Percentiles rank a stretch among this genome's conserved stretches.
Conservation (phyloP, 2,329 filamentous ascomycete genomes). For the Falciphora oryzae region DNA sequence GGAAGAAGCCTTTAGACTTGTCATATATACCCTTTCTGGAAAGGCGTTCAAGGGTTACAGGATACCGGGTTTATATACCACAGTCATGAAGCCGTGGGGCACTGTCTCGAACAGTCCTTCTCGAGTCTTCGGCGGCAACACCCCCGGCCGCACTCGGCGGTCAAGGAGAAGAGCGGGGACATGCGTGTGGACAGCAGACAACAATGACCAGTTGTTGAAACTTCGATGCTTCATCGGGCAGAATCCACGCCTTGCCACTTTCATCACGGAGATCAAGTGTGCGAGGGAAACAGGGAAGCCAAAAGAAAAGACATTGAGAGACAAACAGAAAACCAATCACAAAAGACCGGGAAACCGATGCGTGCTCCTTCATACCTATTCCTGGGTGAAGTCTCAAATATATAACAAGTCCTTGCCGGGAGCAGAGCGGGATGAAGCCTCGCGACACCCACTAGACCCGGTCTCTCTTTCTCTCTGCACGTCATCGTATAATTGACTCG, state of each 20-base stretch:
- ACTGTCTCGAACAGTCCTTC: not conserved
- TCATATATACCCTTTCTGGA: conserved; percentile 14
- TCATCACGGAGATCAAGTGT: not conserved
- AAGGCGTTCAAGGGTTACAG: conserved; percentile 15
- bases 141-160: too few species aligned
- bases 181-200: not conserved
- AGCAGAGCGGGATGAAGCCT: not conserved
- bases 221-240: not conserved
- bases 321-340: not conserved
- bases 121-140: not conserved
- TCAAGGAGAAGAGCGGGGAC: not conserved
- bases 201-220: not conserved
- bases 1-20: conserved; percentile 1
- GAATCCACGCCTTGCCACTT: not conserved
- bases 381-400: not conserved
- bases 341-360: not conserved
- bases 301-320: not conserved
- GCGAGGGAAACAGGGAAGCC: not conserved
- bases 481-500: not conserved
- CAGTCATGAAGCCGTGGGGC: not conserved
- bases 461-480: not conserved
- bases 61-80: conserved; percentile 11
- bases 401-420: not conserved
- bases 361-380: not conserved
- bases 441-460: not conserved